These are phyloP conservation scores for Mortierella sp. DNA, from an alignment of 371 early-diverging fungal genomes.

Conservation along the genomic window DNA sequence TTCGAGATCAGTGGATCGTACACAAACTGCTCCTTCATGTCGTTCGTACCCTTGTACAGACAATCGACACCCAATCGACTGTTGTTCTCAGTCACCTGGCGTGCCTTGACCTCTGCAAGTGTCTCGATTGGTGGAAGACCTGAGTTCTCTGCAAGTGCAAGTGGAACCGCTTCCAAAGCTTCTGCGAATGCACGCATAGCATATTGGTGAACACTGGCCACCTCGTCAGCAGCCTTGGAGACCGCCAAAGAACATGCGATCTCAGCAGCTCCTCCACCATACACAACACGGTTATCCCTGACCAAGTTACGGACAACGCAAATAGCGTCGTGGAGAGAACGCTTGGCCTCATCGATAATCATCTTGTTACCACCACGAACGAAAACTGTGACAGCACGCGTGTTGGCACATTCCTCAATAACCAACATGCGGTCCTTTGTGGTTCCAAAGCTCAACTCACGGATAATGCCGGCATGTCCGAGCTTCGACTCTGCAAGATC, in stretches of 20 bases:
- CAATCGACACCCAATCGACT: constrained; percentile 97
- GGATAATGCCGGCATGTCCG: constrained; percentile 94
- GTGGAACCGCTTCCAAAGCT: constrained; percentile 98
- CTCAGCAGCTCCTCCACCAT: constrained; percentile 99
- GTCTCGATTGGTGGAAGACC: constrained; percentile 97
- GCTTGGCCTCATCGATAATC: constrained; percentile 99
- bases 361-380: constrained; percentile 99
- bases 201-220: constrained; percentile 85
- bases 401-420: constrained; percentile 98
- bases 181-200: constrained; percentile 98
- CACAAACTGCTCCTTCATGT: constrained; percentile 98
- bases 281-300: constrained; percentile 97
- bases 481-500: constrained; percentile 94
- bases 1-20: constrained; percentile 99
- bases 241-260: constrained; percentile 96
- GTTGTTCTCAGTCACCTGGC: constrained; percentile 91
- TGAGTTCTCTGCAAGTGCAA: constrained; percentile 98
- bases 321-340: constrained; percentile 99
- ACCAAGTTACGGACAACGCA: constrained; percentile 99
- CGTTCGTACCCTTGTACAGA: constrained; percentile 88
- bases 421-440: constrained; percentile 99
- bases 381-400: constrained; percentile 98
- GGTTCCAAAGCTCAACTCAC: constrained; percentile 97
- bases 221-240: constrained; percentile 91
- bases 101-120: constrained; percentile 92